Base-by-base conservation (phyloP, 352 stramenopile genomes). In the Phytophthora hybrid region DNA sequence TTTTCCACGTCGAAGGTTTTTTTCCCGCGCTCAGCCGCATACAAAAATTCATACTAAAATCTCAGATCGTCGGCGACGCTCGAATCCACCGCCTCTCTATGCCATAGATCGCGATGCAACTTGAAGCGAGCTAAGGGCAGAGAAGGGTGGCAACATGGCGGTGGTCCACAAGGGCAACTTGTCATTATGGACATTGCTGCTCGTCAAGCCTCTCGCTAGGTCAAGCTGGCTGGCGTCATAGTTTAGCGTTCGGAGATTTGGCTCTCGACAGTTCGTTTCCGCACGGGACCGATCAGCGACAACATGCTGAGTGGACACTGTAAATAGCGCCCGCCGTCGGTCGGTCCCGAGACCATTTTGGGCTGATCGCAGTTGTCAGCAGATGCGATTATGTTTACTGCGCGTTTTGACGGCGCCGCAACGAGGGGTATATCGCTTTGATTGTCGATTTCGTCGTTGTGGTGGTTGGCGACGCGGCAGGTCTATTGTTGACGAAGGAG, bases 31-130 rank as follows among this genome's bases (percentile, higher is more conserved):
- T 44, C 29, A 5, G 18, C 7, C 8, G 10, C n/a, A 77, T 69
- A 66, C 63, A 72, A 76, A 72, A 4, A 8, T 29, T 57, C 63
- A 68, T 47, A 63, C 29, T 41, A 55, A 76, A 65, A 66, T 51
- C 54, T 56, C 49, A 62, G 58, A 68, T 63, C 34, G 14, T 18
- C 47, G 29, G 61, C 9, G 14, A 13, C 34, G 34, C 1, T 57
- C n/a, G 44, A n/a, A 14, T 47, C 23, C 23, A 10, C 4, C 58
- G 63, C 63, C 63, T 63, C 59, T 73, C 51, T 76, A 73, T 76
- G 69, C 56, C 49, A 76, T 49, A 18, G 63, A 72, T 72, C 51
- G 54, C 53, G 55, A 57, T 44, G 44, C 37, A 72, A 63, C 14
- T 74, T 74, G 66, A 74, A 74, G 60, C 53, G 41, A 18, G 41